phyloP scores from a whole-genome alignment of 345 rosid genomes.

The Gossypium bickii region DNA sequence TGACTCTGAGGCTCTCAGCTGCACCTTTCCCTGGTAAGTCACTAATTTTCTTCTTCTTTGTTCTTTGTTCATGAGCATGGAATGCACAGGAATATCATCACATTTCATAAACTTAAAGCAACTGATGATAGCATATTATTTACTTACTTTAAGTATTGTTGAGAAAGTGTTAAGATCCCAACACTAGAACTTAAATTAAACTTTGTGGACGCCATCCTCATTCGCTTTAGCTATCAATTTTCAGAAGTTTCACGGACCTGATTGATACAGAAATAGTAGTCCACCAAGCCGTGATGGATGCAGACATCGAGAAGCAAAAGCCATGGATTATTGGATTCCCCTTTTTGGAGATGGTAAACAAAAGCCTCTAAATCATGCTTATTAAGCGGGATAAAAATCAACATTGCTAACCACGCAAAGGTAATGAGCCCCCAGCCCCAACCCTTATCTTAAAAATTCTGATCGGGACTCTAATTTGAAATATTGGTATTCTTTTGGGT shows the following conservation, averaged over 20 bases:
- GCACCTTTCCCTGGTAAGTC: too few species aligned
- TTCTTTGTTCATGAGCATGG: background rate
- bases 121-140: background rate
- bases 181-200: background rate
- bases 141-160: background rate
- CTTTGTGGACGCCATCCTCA: background rate
- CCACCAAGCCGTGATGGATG: background rate
- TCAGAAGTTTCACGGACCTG: background rate
- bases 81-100: background rate
- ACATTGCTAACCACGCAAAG: conserved; percentile 20
- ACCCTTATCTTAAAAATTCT: too few species aligned
- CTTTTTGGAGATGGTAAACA: background rate
- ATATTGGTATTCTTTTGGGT: too few species aligned
- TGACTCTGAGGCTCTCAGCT: too few species aligned
- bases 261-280: background rate
- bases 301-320: background rate
- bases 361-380: background rate
- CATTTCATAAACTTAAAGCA: background rate
- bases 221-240: too few species aligned
- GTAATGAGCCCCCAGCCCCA: conserved; percentile 18
- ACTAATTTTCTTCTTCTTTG: too few species aligned
- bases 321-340: background rate
- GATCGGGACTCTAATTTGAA: too few species aligned
- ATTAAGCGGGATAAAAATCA: background rate
- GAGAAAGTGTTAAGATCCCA: background rate